phyloP scores from a whole-genome alignment of 2,329 filamentous ascomycete genomes.

The Sphaceloma murrayae region DNA sequence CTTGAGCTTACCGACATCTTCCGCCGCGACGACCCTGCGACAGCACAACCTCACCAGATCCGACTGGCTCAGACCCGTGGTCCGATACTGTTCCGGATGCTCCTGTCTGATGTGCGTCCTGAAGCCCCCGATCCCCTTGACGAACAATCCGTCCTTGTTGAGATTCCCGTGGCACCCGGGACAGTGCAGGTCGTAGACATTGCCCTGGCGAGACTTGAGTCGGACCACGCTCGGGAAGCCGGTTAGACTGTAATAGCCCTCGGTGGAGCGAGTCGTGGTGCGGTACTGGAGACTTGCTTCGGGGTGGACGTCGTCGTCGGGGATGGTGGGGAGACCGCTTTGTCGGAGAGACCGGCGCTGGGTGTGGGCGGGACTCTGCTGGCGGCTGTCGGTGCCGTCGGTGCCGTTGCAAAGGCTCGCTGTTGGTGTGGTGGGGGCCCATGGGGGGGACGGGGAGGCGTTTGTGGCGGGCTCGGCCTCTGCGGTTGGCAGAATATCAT shows the following conservation, averaged over 20 bases:
- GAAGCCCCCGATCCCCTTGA: background rate
- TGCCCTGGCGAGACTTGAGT: background rate
- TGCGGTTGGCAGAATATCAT: too few relatives aligned
- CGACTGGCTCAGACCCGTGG: background rate
- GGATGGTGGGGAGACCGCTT: background rate
- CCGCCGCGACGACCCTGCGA: background rate
- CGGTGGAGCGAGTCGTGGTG: background rate
- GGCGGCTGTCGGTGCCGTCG: too few relatives aligned
- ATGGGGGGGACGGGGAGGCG: too few relatives aligned
- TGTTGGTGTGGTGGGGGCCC: too few relatives aligned
- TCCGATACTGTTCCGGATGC: background rate
- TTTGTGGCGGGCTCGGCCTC: too few relatives aligned
- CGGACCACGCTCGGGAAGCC: background rate
- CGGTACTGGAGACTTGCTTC: background rate
- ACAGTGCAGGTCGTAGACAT: constrained; percentile 1
- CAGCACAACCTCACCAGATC: background rate
- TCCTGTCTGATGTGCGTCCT: background rate
- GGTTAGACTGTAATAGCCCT: background rate
- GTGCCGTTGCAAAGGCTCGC: too few relatives aligned
- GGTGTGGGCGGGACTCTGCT: too few relatives aligned
- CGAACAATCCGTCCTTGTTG: background rate
- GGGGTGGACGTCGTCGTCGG: background rate
- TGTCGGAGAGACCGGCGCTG: background rate
- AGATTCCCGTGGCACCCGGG: constrained; percentile 3
- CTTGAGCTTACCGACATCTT: background rate